Base-by-base conservation (phyloP, 306 rosid genomes). In the Trichosanthes cucumerina region DNA sequence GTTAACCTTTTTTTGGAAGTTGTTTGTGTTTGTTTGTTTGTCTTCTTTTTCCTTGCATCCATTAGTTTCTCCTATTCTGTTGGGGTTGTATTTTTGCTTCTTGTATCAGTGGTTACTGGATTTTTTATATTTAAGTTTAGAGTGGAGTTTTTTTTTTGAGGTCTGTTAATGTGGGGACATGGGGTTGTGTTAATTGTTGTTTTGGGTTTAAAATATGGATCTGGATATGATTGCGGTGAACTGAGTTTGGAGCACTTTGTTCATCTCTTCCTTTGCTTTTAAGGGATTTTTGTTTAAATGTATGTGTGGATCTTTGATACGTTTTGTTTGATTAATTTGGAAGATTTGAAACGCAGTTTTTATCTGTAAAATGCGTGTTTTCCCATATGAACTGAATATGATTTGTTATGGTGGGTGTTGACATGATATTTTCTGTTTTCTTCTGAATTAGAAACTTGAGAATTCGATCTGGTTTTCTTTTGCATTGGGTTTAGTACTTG, bases 141-240 rank as follows among this genome's bases (percentile, higher is more conserved):
- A 71, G 76, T 69, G 47, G 49, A 36, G 31, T 4, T 36, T 28
- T 0, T 0, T 47, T 69, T 44, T 70, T 44, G 28, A 26, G 23
- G 77, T 72, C 26, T 47, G 13, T 24, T 71, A 46, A 46, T 23
- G 76, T 71, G 39, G 59, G 43, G 24, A 28, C 21, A 28, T 71
- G 21, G 36, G 24, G 39, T 23, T 71, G 77, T 28, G 50, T 28
- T 46, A 39, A 38, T 68, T 68, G 2, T n/a, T 68, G 7, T 26
- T 71, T 44, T 71, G 76, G 76, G 58, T 46, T 46, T 16, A 71
- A 71, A 44, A 69, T 14, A 71, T 71, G 76, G 76, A 71, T 71
- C 57, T 71, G 76, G 76, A 43, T 12, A 43, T 71, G 76, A 46
- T 15, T 71, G n/a, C 19, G 18, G 18, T 73, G 44, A 49, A 16